Conservation (phyloP, 495 filamentous ascomycete species). For the Hypoxylon crocopeplum region DNA sequence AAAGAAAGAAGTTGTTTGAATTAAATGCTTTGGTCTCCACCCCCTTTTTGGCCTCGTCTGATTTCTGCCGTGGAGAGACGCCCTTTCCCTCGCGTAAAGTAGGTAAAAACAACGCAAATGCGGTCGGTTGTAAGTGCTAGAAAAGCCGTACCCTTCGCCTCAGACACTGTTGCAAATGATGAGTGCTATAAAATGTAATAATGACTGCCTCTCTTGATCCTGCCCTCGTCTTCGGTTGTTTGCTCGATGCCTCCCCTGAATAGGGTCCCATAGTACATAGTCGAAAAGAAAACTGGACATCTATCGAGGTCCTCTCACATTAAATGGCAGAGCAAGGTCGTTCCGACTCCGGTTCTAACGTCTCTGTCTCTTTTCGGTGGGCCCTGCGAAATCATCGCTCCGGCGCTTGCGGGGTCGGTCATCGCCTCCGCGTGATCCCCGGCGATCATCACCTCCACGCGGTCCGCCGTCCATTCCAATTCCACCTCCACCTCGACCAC, state of each 20-base stretch:
- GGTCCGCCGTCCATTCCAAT: slow-evolving; percentile 21
- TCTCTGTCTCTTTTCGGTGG: slow-evolving; percentile 43
- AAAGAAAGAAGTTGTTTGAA: no score
- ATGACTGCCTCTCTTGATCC: slow-evolving; percentile 19
- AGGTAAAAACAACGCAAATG: slow-evolving; percentile 6
- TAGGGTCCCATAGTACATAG: slow-evolving; percentile 39
- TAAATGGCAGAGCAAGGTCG: slow-evolving; percentile 13
- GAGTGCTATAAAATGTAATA: slow-evolving; percentile 28
- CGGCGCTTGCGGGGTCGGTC: slow-evolving; percentile 47
- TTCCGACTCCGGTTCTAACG: slow-evolving; percentile 29
- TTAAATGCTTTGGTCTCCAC: no score
- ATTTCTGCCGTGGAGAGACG: background rate
- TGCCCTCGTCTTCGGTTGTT: slow-evolving; percentile 13
- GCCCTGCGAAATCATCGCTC: slow-evolving; percentile 47
- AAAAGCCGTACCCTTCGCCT: background rate
- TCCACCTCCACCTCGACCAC: slow-evolving; percentile 38
- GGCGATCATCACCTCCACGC: slow-evolving; percentile 40
- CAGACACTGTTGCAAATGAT: slow-evolving; percentile 14
- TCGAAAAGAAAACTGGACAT: slow-evolving; percentile 19
- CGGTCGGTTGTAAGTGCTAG: slow-evolving; percentile 11
- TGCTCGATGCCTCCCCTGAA: slow-evolving; percentile 10
- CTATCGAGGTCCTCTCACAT: slow-evolving; percentile 22
- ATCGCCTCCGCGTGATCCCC: slow-evolving; percentile 38
- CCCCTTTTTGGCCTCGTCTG: no score
- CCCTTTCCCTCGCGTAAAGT: slow-evolving; percentile 1